Percentiles rank a stretch among this genome's conserved stretches.
These are phyloP conservation scores for Naganishia onofrii DNA, from an alignment of 768 basidiomycete species.

Conservation along the genomic window DNA sequence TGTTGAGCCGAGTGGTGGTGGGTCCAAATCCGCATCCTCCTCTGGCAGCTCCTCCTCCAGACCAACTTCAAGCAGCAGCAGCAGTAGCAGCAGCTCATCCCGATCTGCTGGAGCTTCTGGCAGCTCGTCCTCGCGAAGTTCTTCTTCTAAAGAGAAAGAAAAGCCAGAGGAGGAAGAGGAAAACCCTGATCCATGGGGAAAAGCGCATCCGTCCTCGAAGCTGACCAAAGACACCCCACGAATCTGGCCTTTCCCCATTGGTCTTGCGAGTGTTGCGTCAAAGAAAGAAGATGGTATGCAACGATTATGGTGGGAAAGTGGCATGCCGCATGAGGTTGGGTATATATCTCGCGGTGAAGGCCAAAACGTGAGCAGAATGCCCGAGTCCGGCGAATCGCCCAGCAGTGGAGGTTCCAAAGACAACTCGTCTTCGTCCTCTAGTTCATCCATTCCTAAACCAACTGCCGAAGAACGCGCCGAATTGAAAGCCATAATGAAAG, in stretches of 20 bases:
- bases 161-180: constrained; percentile 13
- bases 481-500: constrained; percentile 17
- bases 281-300: constrained; percentile 6
- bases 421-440: not conserved
- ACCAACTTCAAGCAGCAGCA: not conserved
- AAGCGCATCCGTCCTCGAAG: constrained; percentile 21
- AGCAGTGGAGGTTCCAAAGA: constrained; percentile 4
- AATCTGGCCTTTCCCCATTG: constrained; percentile 29
- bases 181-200: constrained; percentile 26
- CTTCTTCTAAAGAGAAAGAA: constrained; percentile 3
- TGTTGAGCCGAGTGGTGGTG: not conserved
- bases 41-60: constrained; percentile 11
- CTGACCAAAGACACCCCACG: constrained; percentile 9
- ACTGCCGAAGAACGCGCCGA: constrained; percentile 3
- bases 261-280: constrained; percentile 2
- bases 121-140: not conserved
- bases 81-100: not conserved
- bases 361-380: not conserved
- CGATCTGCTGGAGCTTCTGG: not conserved
- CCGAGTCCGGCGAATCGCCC: not conserved
- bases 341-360: constrained; percentile 12
- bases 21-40: not conserved
- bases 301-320: constrained; percentile 29
- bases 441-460: not conserved
- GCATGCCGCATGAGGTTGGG: constrained; percentile 15